phyloP scores from a whole-genome alignment of 2,329 filamentous ascomycete genomes.

The Cryphonectria nitschkei region DNA sequence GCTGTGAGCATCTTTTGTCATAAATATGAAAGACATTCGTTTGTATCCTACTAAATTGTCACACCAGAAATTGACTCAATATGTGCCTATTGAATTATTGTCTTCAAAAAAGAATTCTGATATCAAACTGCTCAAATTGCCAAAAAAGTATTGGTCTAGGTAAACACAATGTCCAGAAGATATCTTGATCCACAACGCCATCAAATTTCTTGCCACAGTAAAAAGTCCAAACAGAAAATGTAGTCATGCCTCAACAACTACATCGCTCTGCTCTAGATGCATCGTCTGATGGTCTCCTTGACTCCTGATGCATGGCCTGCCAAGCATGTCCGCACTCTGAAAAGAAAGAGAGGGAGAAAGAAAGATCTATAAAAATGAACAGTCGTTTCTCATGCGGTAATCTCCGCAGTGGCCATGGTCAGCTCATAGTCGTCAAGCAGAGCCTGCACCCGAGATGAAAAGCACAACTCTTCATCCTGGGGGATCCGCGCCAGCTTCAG shows the following conservation, averaged over 20 bases:
- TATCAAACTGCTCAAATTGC: not conserved
- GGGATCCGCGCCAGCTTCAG: conserved; percentile 10
- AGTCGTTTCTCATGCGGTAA: not conserved
- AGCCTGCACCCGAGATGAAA: conserved; percentile 12
- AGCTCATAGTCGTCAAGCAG: conserved; percentile 19
- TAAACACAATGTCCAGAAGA: not conserved
- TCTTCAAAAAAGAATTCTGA: not conserved
- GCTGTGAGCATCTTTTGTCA: no score
- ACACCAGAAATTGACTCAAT: no score
- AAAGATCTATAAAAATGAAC: no score
- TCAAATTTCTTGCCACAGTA: not conserved
- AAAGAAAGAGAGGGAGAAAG: not conserved
- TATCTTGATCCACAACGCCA: not conserved
- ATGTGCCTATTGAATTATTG: no score
- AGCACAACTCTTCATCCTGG: conserved; percentile 5
- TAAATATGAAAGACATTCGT: no score
- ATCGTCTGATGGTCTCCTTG: not conserved
- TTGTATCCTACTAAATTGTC: no score
- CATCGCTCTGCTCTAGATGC: not conserved
- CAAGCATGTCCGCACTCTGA: not conserved
- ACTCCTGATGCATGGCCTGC: not conserved
- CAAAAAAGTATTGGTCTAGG: not conserved
- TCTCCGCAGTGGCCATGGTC: not conserved
- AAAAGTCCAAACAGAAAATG: not conserved
- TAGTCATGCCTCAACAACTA: not conserved